These are phyloP conservation scores for Ganoderma lucidum DNA, from an alignment of 1,284 basidiomycete species.

Conservation along the genomic window DNA sequence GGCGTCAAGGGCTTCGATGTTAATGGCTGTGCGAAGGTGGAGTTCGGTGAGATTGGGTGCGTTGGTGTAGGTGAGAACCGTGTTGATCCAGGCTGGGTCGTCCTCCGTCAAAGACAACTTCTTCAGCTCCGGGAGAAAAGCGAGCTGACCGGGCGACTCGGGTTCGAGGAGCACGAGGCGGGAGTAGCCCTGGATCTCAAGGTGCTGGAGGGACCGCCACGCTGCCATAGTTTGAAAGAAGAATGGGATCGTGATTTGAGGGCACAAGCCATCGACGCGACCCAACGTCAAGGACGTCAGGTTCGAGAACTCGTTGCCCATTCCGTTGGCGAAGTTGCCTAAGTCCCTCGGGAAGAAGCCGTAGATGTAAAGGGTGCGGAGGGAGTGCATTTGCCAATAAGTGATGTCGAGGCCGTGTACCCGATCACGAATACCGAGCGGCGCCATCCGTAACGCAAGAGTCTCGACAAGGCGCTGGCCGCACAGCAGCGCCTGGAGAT, in stretches of 20 bases:
- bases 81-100: not conserved
- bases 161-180: not conserved
- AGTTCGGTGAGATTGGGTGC: not conserved
- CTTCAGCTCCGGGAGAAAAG: not conserved
- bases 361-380: not conserved
- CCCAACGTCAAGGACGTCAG: constrained; percentile 3
- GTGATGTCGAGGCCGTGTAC: not conserved
- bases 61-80: not conserved
- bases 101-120: not conserved
- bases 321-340: not conserved
- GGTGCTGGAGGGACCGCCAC: not conserved
- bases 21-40: not conserved
- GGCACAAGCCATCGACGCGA: not conserved
- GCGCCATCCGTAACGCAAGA: not conserved
- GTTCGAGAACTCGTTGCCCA: constrained; percentile 1
- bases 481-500: not conserved
- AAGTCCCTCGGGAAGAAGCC: not conserved
- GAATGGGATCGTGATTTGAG: not conserved
- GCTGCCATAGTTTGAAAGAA: not conserved
- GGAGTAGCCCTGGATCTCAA: not conserved
- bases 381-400: not conserved
- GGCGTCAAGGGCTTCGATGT: not conserved
- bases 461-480: not conserved
- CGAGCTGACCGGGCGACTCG: not conserved
- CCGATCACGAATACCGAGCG: not conserved